Conservation (phyloP, 2,329 filamentous ascomycete genomes). For the Fusarium fracticaudum region DNA sequence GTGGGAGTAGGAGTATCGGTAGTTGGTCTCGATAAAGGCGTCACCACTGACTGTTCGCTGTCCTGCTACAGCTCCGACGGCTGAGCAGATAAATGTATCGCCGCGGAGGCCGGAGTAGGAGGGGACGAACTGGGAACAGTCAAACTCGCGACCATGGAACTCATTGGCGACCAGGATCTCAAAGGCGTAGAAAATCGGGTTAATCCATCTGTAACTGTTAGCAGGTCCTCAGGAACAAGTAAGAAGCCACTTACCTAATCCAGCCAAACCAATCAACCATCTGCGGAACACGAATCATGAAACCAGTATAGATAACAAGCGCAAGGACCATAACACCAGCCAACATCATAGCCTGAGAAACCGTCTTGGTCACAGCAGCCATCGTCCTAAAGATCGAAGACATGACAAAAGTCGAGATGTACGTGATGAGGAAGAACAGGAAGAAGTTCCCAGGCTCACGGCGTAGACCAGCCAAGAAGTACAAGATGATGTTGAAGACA, state of each 20-base stretch:
- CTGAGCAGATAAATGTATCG: slow-evolving; percentile 62
- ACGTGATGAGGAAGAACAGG: slow-evolving; percentile 77
- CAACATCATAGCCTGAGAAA: slow-evolving; percentile 65
- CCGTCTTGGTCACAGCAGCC: slow-evolving; percentile 73
- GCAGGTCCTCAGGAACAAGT: accelerated
- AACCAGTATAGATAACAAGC: slow-evolving; percentile 50
- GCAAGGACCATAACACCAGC: slow-evolving; percentile 66
- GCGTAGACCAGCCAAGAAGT: slow-evolving; percentile 64
- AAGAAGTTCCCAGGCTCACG: slow-evolving; percentile 76
- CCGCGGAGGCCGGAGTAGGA: slow-evolving; percentile 55
- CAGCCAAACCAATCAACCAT: slow-evolving; percentile 80
- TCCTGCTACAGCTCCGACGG: slow-evolving; percentile 65
- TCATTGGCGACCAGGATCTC: slow-evolving; percentile 80
- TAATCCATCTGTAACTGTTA: slow-evolving; percentile 71
- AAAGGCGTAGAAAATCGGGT: slow-evolving; percentile 79
- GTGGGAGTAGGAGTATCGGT: slow-evolving; percentile 65
- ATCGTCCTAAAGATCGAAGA: slow-evolving; percentile 80
- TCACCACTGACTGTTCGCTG: slow-evolving; percentile 67
- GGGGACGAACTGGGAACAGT: slow-evolving; percentile 63
- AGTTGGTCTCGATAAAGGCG: slow-evolving; percentile 65
- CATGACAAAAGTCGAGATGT: slow-evolving; percentile 76
- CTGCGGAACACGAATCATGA: slow-evolving; percentile 38
- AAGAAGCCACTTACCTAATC: slow-evolving; percentile 45
- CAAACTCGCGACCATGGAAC: slow-evolving; percentile 66
- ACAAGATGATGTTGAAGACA: slow-evolving; percentile 65